Evolutionary conservation across 805 yeast genomes (phyloP), one percentile per base, ranked within the genome.

Genomic region (Wickerhamiella musiphila): DNA sequence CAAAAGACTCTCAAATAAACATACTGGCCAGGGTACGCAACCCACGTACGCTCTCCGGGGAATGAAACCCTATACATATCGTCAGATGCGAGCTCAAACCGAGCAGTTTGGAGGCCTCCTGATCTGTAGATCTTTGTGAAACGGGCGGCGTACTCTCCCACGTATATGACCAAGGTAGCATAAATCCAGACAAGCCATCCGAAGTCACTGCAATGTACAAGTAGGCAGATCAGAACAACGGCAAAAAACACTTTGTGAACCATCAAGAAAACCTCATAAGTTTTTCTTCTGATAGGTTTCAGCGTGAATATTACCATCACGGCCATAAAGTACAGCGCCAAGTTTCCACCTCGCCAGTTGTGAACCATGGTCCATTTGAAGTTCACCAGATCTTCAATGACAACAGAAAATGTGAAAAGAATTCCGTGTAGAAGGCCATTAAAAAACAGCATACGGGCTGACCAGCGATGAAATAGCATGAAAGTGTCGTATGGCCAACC

Each of bases 401-500:
- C 26, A 2, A 49, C 44, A 9, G 46, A 38, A 48, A 48, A 44
- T 15, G 51, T 44, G 28, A 52, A 39, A 17, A 49, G 41, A n/a
- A 45, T 47, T 1, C 51, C 56, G 39, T 73, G 79, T 5, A 68
- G 47, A 2, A 71, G 43, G 18, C 68, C 48, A 15, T 61, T 52
- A 1, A 61, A 34, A 6, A 54, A 47, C 28, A 59, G 48, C 12
- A 60, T 48, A 38, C 79, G 56, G 1, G 72, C 65, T 9, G 67
- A 42, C 63, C 76, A 71, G 6, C 50, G 37, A 53, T 81, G 93
- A 45, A 66, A 67, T 18, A 60, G 54, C 43, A 69, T 60, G 54
- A 78, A 77, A 1, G 75, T 62, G 10, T 71, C 54, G 42, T 66
- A 73, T 0, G 70, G 51, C 59, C 78, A 62, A 2, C 84, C 81